phyloP scores from a whole-genome alignment of 1,284 basidiomycete genomes.

The Crepidotus sp. region DNA sequence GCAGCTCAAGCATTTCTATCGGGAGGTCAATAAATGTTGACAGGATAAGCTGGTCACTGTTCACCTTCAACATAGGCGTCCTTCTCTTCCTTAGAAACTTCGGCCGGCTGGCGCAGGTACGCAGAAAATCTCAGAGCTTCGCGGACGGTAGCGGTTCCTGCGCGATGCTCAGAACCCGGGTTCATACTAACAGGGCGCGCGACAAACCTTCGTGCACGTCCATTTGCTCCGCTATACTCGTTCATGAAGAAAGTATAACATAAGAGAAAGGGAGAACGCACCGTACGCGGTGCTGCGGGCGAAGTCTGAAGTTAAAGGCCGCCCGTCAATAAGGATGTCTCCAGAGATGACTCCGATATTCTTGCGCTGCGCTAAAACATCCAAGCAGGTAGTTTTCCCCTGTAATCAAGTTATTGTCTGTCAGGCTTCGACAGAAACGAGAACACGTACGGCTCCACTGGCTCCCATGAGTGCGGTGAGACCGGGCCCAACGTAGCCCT shows the following conservation, averaged over 20 bases:
- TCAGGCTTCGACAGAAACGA: too few species aligned
- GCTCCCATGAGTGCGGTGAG: slow-evolving; percentile 75
- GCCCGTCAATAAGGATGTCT: slow-evolving; percentile 75
- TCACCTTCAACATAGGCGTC: slow-evolving; percentile 63
- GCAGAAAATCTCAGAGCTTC: slow-evolving; percentile 89
- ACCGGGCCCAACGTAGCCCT: slow-evolving; percentile 84
- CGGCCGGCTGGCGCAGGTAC: slow-evolving; percentile 76
- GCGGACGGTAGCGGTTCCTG: slow-evolving; percentile 70
- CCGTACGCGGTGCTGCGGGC: slow-evolving; percentile 49
- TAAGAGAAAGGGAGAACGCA: neutral
- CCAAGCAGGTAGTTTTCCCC: slow-evolving; percentile 76
- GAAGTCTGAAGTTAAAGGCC: slow-evolving; percentile 68
- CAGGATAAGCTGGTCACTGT: neutral
- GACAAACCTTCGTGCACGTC: slow-evolving; percentile 68
- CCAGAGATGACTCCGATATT: slow-evolving; percentile 81
- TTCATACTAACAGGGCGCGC: neutral
- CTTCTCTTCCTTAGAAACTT: slow-evolving; percentile 71
- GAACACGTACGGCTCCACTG: slow-evolving; percentile 49
- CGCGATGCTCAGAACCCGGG: neutral
- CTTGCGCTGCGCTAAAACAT: slow-evolving; percentile 84
- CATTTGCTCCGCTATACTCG: slow-evolving; percentile 76
- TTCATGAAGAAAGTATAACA: too few species aligned
- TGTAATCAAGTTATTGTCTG: slow-evolving; percentile 5
- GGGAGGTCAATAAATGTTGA: neutral
- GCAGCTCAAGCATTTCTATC: slow-evolving; percentile 54